Evolutionary conservation across 1,284 basidiomycete species (phyloP), one percentile per base, ranked within the genome.

Genomic region (Hymenochaete sp.): DNA sequence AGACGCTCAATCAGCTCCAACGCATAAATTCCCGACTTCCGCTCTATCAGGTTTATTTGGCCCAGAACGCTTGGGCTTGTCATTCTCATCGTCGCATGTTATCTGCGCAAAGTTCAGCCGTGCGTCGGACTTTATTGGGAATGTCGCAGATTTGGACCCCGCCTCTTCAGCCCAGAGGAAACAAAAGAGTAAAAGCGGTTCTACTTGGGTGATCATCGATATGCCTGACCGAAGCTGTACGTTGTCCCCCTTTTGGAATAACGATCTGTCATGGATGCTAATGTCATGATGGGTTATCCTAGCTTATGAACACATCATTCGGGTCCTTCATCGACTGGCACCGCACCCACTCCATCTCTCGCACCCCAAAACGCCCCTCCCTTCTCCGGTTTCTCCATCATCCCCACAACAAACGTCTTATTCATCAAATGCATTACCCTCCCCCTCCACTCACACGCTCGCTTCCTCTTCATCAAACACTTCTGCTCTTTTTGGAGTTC

Each of bases 121-220:
- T 11, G n/a, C 21, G 11, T 37, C 39, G 4, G 35, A 26, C 4
- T 27, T 19, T 14, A 25, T 25, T 10, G 26, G 18, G 9, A 35
- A 22, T 8, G 37, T 26, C 35, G 45, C 45, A 28, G 22, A 37
- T 14, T 19, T 44, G 13, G 31, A 14, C 16, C 21, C 43, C 41
- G 40, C 21, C 28, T 19, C 32, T 18, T 16, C 42, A 32, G 19
- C 31, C 29, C 28, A 47, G 38, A 44, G 21, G 38, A 49, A 44
- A 52, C 45, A 26, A 19, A 42, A 43, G 36, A 43, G 27, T 28
- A 45, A 51, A 44, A 52, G 32, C 21, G 49, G 24, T 62, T 68
- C 0, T 71, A 76, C n/a, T 38, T 79, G 75, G 73, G 63, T 82
- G 25, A 65, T 79, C 2, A 56, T 82, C 21, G 77, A 82, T 54